Evolutionary conservation across 805 yeast species (phyloP).

Genomic region (Candida xyloterini): DNA sequence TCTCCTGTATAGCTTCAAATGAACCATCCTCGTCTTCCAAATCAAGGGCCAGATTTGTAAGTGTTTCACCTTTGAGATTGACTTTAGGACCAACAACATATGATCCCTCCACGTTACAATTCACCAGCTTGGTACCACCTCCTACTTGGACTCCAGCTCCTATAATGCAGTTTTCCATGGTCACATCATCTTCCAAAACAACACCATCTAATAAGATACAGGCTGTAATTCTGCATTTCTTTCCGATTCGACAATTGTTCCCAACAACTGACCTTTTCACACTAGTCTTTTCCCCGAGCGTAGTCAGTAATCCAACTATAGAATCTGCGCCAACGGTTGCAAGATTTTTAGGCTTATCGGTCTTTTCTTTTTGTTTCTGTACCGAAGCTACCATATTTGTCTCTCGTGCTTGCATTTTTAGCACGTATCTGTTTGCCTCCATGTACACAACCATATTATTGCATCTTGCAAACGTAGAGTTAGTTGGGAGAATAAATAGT

Average conservation of each 20-base stretch:
- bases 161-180: constrained; percentile 80
- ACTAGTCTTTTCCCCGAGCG: constrained; percentile 75
- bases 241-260: constrained; percentile 70
- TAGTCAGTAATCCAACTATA: constrained; percentile 64
- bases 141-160: constrained; percentile 69
- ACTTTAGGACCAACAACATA: constrained; percentile 61
- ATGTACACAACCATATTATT: constrained; percentile 77
- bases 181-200: constrained; percentile 70
- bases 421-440: constrained; percentile 82
- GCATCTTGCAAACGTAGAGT: constrained; percentile 69
- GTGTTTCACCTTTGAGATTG: constrained; percentile 39
- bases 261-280: constrained; percentile 87
- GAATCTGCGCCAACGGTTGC: constrained; percentile 90
- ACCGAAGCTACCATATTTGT: constrained; percentile 3
- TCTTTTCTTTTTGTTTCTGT: constrained; percentile 34
- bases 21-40: constrained; percentile 24
- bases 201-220: constrained; percentile 75
- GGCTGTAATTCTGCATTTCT: constrained; percentile 83
- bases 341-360: constrained; percentile 39
- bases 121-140: constrained; percentile 61
- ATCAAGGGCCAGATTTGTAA: constrained; percentile 35
- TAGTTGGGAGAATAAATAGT: constrained; percentile 65
- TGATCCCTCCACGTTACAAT: constrained; percentile 83
- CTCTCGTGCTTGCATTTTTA: constrained; percentile 59
- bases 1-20: not conserved